phyloP scores from a whole-genome alignment of 2,329 filamentous ascomycete genomes.

The Pyrenophora graminea region DNA sequence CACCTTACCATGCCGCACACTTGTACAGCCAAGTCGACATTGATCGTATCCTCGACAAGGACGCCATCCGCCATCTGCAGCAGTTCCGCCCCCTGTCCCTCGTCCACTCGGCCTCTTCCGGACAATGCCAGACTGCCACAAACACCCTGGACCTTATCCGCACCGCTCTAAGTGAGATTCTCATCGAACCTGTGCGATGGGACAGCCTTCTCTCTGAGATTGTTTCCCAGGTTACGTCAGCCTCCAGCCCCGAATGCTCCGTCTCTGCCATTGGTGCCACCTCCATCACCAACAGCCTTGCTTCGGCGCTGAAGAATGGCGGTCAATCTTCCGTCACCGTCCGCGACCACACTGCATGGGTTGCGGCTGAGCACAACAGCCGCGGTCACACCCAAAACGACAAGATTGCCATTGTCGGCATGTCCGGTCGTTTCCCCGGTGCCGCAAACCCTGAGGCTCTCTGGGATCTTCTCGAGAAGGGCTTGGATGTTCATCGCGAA shows the following conservation, averaged over 20 bases:
- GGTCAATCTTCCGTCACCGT: conserved; percentile 51
- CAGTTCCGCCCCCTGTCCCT: conserved; percentile 49
- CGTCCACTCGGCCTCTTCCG: conserved; percentile 54
- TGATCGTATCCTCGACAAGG: conserved; percentile 54
- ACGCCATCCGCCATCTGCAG: conserved; percentile 48
- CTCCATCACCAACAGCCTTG: conserved; percentile 60
- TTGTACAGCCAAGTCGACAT: conserved; percentile 58
- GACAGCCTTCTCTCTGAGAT: conserved; percentile 54
- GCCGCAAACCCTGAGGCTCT: conserved; percentile 72
- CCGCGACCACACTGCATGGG: conserved; percentile 53
- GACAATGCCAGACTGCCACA: conserved; percentile 52
- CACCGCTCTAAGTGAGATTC: conserved; percentile 51
- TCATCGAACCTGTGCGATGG: conserved; percentile 55
- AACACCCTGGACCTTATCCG: conserved; percentile 53
- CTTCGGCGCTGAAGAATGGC: conserved; percentile 58
- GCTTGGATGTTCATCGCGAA: conserved; percentile 72
- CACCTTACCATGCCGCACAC: conserved; percentile 63
- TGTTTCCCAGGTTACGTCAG: conserved; percentile 52
- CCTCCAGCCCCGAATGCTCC: conserved; percentile 48
- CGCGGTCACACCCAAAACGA: conserved; percentile 58
- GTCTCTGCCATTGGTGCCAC: conserved; percentile 57
- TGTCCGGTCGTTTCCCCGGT: conserved; percentile 77
- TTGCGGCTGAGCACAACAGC: conserved; percentile 29
- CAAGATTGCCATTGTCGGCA: conserved; percentile 84
- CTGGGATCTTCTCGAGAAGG: conserved; percentile 75